Conservation (phyloP, 164 flowering plant species). For the Dillenia suffruticosa region DNA sequence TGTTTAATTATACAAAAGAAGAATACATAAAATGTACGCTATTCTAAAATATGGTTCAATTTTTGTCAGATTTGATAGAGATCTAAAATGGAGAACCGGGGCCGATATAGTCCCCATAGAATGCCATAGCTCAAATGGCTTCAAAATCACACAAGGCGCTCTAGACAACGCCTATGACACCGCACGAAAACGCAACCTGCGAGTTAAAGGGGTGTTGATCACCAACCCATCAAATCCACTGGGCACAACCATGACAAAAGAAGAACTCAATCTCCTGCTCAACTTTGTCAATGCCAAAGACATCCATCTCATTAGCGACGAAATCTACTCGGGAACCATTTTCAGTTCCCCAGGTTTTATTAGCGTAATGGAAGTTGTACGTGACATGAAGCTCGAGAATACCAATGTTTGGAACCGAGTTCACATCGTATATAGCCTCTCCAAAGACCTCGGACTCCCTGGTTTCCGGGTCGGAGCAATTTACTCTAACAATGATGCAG, state of each 20-base stretch:
- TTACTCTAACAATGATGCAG: slow-evolving; percentile 53
- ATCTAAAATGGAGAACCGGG: slow-evolving; percentile 90
- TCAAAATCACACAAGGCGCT: slow-evolving; percentile 54
- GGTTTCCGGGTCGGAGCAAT: slow-evolving; percentile 90
- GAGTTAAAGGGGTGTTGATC: slow-evolving; percentile 70
- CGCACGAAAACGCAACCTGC: slow-evolving; percentile 46
- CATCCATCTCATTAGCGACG: slow-evolving; percentile 81
- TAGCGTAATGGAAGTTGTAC: slow-evolving; percentile 52
- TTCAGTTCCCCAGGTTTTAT: slow-evolving; percentile 49
- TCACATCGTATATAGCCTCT: slow-evolving; percentile 72
- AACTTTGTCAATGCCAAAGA: slow-evolving; percentile 37
- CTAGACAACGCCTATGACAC: slow-evolving; percentile 59
- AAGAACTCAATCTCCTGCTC: slow-evolving; percentile 52
- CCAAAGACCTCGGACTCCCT: slow-evolving; percentile 84
- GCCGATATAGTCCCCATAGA: slow-evolving; percentile 79
- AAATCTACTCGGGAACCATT: slow-evolving; percentile 84
- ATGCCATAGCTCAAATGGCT: slow-evolving; percentile 61
- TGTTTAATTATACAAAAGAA: too few species aligned
- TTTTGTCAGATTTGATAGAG: slow-evolving; percentile 78
- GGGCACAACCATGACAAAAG: slow-evolving; percentile 54
- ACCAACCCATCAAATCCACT: slow-evolving; percentile 93
- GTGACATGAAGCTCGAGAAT: slow-evolving; percentile 26
- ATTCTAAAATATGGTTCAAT: neutral
- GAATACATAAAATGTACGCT: neutral
- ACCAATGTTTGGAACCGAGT: slow-evolving; percentile 35